Evolutionary conservation across 768 basidiomycete genomes (phyloP).

Genomic region (Dacryopinax primogenitus): DNA sequence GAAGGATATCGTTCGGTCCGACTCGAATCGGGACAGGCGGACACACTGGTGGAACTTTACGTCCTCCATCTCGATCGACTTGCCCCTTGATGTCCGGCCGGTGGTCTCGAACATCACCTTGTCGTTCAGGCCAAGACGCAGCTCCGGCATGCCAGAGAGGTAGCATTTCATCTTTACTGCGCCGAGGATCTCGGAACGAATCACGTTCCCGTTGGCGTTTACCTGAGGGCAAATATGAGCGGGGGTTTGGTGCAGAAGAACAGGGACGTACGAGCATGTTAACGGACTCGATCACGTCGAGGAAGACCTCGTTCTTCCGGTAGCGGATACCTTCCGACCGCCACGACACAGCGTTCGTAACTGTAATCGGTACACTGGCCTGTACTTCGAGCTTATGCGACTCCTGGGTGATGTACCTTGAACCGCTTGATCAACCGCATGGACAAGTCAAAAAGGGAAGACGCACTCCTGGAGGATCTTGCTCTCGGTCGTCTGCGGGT

Average conservation of each 20-base stretch:
- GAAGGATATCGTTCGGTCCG: conserved; percentile 97
- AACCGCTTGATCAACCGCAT: not conserved
- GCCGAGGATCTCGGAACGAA: conserved; percentile 94
- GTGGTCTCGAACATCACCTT: conserved; percentile 99
- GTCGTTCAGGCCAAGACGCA: conserved; percentile 89
- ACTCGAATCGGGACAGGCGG: conserved; percentile 90
- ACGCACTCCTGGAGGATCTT: conserved; percentile 93
- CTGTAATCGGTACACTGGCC: conserved; percentile 85
- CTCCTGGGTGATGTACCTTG: conserved; percentile 98
- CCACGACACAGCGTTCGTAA: conserved; percentile 98
- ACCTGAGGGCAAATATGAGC: conserved; percentile 40
- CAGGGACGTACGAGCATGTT: conserved; percentile 68
- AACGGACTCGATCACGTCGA: conserved; percentile 96
- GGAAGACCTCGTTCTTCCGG: conserved; percentile 97
- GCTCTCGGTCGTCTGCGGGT: conserved; percentile 96
- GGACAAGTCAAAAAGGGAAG: not conserved
- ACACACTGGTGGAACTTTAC: conserved; percentile 99
- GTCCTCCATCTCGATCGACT: conserved; percentile 99
- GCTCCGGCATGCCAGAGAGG: conserved; percentile 97
- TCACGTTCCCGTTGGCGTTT: conserved; percentile 92
- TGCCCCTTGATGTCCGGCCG: conserved; percentile 85
- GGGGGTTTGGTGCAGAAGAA: not conserved
- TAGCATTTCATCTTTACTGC: conserved; percentile 99
- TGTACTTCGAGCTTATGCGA: conserved; percentile 93
- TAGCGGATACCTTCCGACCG: conserved; percentile 93